These are phyloP conservation scores for Coniosporium tulheliwenetii DNA, from an alignment of 2,329 filamentous ascomycete species.

Conservation along the genomic window DNA sequence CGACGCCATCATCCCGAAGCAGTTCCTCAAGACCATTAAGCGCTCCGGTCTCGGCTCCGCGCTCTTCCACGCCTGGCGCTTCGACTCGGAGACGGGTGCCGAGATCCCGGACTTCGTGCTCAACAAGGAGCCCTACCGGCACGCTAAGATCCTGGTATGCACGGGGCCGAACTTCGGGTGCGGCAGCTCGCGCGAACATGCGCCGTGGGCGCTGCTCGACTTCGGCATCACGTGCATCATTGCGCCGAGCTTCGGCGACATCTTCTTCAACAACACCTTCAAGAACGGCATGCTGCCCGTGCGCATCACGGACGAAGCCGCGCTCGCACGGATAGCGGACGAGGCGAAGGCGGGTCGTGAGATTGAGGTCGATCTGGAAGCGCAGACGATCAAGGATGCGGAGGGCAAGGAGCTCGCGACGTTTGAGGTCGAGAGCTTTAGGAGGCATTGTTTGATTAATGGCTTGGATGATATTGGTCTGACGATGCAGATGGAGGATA, in stretches of 20 bases:
- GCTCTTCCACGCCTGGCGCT: constrained; percentile 76
- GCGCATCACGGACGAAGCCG: constrained; percentile 49
- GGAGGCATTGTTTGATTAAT: constrained; percentile 86
- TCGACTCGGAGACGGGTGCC: constrained; percentile 48
- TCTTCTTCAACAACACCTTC: constrained; percentile 99
- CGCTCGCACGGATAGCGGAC: constrained; percentile 54
- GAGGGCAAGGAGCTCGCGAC: constrained; percentile 56
- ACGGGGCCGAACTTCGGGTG: constrained; percentile 94
- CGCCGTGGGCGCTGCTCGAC: constrained; percentile 90
- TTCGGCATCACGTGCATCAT: constrained; percentile 93
- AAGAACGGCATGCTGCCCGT: constrained; percentile 99
- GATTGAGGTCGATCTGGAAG: constrained; percentile 76
- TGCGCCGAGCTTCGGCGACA: constrained; percentile 75
- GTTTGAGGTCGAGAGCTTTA: constrained; percentile 85
- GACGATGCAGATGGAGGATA: constrained; percentile 81
- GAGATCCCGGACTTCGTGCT: constrained; percentile 75
- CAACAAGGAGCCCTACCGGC: constrained; percentile 75
- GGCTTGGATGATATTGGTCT: constrained; percentile 91
- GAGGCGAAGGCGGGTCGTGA: constrained; percentile 70
- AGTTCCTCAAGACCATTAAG: constrained; percentile 99
- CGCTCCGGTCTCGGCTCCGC: constrained; percentile 81
- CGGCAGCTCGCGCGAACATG: constrained; percentile 83
- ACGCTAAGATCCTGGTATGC: constrained; percentile 77
- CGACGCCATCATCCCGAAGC: constrained; percentile 98
- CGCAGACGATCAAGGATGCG: constrained; percentile 66